Percentiles rank a stretch among this genome's conserved stretches.
These are phyloP conservation scores for Solanum microdontum DNA, from an alignment of 257 asterid genomes.

Conservation along the genomic window DNA sequence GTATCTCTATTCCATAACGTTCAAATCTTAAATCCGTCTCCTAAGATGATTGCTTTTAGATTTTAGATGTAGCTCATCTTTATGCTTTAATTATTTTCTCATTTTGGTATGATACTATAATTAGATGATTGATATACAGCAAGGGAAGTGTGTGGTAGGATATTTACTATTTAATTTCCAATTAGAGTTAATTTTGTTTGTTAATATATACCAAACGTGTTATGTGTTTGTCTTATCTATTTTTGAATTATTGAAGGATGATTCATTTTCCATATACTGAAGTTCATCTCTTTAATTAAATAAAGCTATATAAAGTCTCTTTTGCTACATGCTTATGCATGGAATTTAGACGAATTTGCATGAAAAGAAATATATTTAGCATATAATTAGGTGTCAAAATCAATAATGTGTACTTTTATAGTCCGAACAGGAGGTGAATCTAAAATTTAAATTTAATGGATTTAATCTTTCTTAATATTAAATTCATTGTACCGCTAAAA, in stretches of 20 bases:
- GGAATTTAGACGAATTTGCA: not conserved
- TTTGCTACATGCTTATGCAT: not conserved
- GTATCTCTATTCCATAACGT: not conserved
- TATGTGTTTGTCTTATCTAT: not conserved
- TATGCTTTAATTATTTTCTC: not conserved
- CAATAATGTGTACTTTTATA: not conserved
- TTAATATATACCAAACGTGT: not conserved
- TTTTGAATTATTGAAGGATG: not conserved
- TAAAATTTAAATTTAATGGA: not conserved
- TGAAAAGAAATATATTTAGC: not conserved
- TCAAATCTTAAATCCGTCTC: not conserved
- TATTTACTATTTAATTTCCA: not conserved
- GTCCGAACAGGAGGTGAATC: rapidly evolving
- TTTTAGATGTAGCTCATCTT: not conserved
- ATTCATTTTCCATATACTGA: not conserved
- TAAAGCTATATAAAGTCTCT: not conserved
- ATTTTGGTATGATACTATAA: not conserved
- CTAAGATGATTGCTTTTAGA: not conserved
- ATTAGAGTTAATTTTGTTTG: not conserved
- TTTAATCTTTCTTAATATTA: not conserved
- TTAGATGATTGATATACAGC: not conserved
- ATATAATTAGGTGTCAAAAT: not conserved
- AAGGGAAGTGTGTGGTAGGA: not conserved
- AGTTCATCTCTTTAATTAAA: not conserved
- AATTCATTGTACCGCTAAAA: not conserved